Base-by-base conservation (phyloP, 176 grass and related monocot genomes). In the Ensete ventricosum region DNA sequence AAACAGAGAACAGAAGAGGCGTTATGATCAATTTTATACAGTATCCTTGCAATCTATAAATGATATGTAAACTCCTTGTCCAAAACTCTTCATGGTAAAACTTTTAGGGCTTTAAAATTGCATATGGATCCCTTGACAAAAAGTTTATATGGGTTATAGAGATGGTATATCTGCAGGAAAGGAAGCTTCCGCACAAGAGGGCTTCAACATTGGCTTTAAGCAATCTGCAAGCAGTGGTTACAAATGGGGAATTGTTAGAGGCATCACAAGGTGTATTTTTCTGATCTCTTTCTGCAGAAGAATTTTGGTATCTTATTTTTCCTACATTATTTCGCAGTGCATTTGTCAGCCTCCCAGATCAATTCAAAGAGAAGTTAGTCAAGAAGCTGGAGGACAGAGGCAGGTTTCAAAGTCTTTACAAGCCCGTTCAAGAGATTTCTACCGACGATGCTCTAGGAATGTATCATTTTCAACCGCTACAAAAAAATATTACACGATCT, bases 181-280 rank as follows among this genome's bases (percentile, higher is more conserved):
- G 73, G 84, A 99, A 72, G 86, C 85, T 57, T 87, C 83, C 55
- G 86, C 86, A 3, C 96, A 95, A 83, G 96, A 89, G 62, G 96
- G 91, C 11, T 99, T 95, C 78, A 99, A 91, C 69, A 22, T 80
- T 86, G 96, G 91, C 64, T 94, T 91, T 83, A 75, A 73, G 64
- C 88, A 99, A 84, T 93, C 91, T 76, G 80, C 85, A 43, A 55
- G 20, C 64, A 78, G 72, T 84, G 96, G 91, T 74, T 84, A 84
- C 71, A 91, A 84, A 54, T 93, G 88, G 95, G 95, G 95, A 29
- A 80, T 84, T 74, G 78, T 87, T 73, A 78, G 86, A 1, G 95
- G 95, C 1, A 87, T 99, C 78, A 80, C 86, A 29, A 91, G 90
- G 90, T 93, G 24, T 29, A 43, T 43, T 43, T 6, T 6, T 6